Evolutionary conservation across 1,284 basidiomycete species (phyloP), one percentile per base, ranked within the genome.

Genomic region (Malassezia yamatoensis): DNA sequence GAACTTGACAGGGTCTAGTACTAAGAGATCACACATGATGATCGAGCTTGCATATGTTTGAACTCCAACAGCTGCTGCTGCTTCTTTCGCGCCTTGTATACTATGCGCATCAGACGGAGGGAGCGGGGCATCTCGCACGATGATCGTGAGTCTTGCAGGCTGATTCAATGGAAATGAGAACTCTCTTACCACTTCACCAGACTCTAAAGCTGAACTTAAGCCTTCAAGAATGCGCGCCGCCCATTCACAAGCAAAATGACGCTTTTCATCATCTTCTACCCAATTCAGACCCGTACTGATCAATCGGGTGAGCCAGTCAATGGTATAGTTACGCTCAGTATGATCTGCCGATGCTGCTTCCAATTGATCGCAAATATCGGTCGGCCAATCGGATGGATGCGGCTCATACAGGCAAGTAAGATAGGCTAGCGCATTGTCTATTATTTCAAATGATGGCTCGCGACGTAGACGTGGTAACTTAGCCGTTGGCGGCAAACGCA

Each of bases 21-120:
- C 55, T 11, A 58, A 38, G 29, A 48, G 32, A 32, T 58, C 55
- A 34, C 50, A 37, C 50, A 58, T 52, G 16, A 58, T 53, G 8
- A 58, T 43, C 10, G 55, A 58, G 43, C 50, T 53, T 13, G 50
- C 55, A 35, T 58, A 58, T 20, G 55, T 58, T 45, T 58, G 55
- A 40, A 58, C 46, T 35, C 55, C 55, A 16, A 58, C 55, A n/a
- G 55, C 55, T 0, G 37, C 55, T 0, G 55, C 55, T 2, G 55
- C 51, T 37, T 43, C 50, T 9, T 39, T 44, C 11, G 51, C 55
- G 20, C 55, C 55, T 15, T 58, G 55, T 2, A 4, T 15, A 16
- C 50, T 52, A 15, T 53, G 20, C 7, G 24, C 10, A 24, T 52
- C 50, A 5, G 55, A 58, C 6, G 55, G 55, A 5, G 55, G 55